Conservation (phyloP, 2,329 filamentous ascomycete species). For the Dendryphion nanum region DNA sequence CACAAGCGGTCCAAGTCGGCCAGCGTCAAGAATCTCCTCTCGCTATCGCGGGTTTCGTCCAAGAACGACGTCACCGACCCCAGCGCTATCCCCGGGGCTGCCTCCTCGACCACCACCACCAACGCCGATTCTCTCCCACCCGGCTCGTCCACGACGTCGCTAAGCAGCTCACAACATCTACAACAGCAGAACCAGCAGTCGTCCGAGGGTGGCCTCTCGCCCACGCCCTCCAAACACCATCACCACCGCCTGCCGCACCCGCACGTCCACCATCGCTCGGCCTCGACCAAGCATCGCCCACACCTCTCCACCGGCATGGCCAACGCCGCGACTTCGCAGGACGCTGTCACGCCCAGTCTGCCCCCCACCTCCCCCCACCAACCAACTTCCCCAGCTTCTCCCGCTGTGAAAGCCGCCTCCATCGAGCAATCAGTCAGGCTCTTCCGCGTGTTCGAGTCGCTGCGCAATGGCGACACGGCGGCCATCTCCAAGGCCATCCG, state of each 20-base stretch:
- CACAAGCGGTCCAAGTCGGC: slow-evolving; percentile 46
- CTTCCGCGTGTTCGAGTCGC: slow-evolving; percentile 89
- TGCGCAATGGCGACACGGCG: slow-evolving; percentile 85
- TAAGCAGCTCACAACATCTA: slow-evolving; percentile 22
- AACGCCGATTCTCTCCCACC: slow-evolving; percentile 15
- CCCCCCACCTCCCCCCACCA: slow-evolving; percentile 16
- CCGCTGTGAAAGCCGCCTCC: slow-evolving; percentile 39
- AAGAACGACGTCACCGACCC: slow-evolving; percentile 29
- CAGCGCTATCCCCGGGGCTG: slow-evolving; percentile 14
- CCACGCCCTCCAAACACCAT: slow-evolving; percentile 1
- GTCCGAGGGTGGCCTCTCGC: no score
- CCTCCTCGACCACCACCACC: slow-evolving; percentile 19
- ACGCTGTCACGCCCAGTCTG: slow-evolving; percentile 15
- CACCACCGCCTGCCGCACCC: slow-evolving; percentile 4
- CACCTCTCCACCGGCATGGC: slow-evolving; percentile 32
- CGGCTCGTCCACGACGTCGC: slow-evolving; percentile 21
- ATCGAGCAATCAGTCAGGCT: slow-evolving; percentile 94
- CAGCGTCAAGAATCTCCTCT: slow-evolving; percentile 37
- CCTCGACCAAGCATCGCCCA: slow-evolving; percentile 27
- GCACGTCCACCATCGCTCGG: slow-evolving; percentile 23
- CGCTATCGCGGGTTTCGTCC: slow-evolving; percentile 31
- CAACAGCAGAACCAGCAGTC: no score
- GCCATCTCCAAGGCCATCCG: slow-evolving; percentile 85
- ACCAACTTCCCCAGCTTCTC: slow-evolving; percentile 21
- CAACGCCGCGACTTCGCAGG: slow-evolving; percentile 9